Evolutionary conservation across 805 yeast genomes (phyloP).

Genomic region (Ogataea populi-albae): DNA sequence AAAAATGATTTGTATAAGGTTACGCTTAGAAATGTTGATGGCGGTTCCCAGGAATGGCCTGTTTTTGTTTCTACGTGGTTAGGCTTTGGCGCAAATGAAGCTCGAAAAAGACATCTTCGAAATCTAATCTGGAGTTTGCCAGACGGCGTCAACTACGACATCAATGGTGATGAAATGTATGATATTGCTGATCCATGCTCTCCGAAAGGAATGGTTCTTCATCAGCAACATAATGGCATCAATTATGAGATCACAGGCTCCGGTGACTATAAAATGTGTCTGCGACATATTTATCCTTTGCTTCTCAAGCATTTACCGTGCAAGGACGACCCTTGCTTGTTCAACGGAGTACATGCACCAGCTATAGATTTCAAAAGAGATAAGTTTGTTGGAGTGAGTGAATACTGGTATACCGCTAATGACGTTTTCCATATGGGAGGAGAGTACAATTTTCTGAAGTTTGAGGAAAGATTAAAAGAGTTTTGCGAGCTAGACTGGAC

Average conservation of each 20-base stretch:
- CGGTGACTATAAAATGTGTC: constrained; percentile 77
- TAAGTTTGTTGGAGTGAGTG: constrained; percentile 89
- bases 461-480: constrained; percentile 60
- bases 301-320: constrained; percentile 80
- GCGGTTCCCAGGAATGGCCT: constrained; percentile 71
- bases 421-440: constrained; percentile 90
- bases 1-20: constrained; percentile 70
- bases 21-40: constrained; percentile 64
- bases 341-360: constrained; percentile 95
- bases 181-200: constrained; percentile 74
- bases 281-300: constrained; percentile 69
- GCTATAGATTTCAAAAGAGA: constrained; percentile 73
- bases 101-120: constrained; percentile 69
- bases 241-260: constrained; percentile 61
- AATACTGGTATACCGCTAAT: constrained; percentile 96
- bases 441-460: constrained; percentile 71
- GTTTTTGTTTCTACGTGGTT: constrained; percentile 96
- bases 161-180: constrained; percentile 44
- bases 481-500: constrained; percentile 81
- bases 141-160: constrained; percentile 42
- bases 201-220: constrained; percentile 56
- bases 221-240: constrained; percentile 46
- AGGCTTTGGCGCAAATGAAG: constrained; percentile 97
- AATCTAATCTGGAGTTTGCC: constrained; percentile 48
- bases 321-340: constrained; percentile 82